A percentile compares a stretch with the other conserved stretches of the same genome.
phyloP scores from a whole-genome alignment of 2,329 filamentous ascomycete species.

The Coniochaeta sp. region DNA sequence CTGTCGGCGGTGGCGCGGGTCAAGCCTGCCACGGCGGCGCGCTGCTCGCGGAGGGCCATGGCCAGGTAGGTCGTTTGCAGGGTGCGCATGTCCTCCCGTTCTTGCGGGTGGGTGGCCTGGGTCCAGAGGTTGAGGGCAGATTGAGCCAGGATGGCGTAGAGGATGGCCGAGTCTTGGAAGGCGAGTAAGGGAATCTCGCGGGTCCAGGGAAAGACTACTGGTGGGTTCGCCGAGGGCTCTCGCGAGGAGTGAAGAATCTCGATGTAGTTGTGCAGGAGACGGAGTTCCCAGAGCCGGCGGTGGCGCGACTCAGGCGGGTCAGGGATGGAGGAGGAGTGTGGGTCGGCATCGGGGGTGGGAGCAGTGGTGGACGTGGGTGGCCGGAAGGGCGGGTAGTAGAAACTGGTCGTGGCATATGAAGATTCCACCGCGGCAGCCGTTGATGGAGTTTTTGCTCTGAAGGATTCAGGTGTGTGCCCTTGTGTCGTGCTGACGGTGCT shows the following conservation, averaged over 20 bases:
- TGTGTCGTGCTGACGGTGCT: background rate
- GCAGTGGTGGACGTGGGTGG: background rate
- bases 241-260: background rate
- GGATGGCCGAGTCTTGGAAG: conserved; percentile 22
- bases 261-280: conserved; percentile 26
- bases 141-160: conserved; percentile 26
- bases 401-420: background rate
- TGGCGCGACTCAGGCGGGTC: conserved; percentile 25
- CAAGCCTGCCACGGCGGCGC: conserved; percentile 24
- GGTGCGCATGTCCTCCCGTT: conserved; percentile 10
- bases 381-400: background rate
- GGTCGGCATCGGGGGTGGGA: background rate
- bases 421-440: background rate
- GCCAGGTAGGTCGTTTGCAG: conserved; percentile 28
- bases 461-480: background rate
- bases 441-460: background rate
- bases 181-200: conserved; percentile 24
- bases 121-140: conserved; percentile 28
- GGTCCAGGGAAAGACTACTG: conserved; percentile 17
- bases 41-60: conserved; percentile 27
- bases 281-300: conserved; percentile 28
- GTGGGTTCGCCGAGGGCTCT: background rate
- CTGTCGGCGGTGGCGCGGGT: conserved; percentile 21
- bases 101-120: conserved; percentile 2
- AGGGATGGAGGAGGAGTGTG: conserved; percentile 5